A percentile compares a stretch with the other conserved stretches of the same genome.
These are phyloP conservation scores for Musa beccarii DNA, from an alignment of 176 grass and related monocot species.

Conservation along the genomic window DNA sequence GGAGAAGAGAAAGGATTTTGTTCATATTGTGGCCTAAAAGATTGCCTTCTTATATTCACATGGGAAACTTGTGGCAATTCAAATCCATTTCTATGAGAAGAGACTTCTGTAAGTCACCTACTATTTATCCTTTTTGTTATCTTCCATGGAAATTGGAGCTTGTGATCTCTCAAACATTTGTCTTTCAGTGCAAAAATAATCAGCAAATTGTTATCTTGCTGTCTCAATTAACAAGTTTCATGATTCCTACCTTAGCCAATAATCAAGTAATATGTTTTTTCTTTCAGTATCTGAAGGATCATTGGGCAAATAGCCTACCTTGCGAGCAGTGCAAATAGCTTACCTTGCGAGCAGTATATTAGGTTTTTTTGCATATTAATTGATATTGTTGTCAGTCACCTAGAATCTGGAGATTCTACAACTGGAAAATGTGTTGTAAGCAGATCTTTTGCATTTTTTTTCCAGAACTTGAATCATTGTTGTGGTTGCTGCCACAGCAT, in stretches of 20 bases:
- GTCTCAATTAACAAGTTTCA: not conserved
- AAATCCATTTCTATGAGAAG: not conserved
- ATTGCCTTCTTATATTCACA: not conserved
- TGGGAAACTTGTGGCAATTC: not conserved
- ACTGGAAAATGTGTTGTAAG: not conserved
- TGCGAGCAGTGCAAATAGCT: not conserved
- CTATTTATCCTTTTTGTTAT: not conserved
- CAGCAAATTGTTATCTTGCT: not conserved
- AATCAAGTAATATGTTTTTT: not conserved
- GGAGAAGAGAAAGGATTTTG: not conserved
- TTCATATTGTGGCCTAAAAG: not conserved
- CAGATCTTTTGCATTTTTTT: not conserved
- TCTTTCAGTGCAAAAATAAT: not conserved
- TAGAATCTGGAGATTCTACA: too few relatives aligned
- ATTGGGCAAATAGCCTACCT: not conserved
- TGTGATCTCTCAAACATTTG: not conserved
- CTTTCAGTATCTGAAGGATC: not conserved
- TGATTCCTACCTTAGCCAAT: not conserved
- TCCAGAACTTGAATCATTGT: not conserved
- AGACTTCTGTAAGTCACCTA: conserved; percentile 1
- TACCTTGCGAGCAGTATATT: not conserved
- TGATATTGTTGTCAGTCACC: not conserved
- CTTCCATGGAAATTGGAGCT: not conserved
- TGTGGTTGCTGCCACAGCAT: not conserved
- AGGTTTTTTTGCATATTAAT: not conserved